Conservation (phyloP, 75 land plant species). For the Pinus albicaulis region DNA sequence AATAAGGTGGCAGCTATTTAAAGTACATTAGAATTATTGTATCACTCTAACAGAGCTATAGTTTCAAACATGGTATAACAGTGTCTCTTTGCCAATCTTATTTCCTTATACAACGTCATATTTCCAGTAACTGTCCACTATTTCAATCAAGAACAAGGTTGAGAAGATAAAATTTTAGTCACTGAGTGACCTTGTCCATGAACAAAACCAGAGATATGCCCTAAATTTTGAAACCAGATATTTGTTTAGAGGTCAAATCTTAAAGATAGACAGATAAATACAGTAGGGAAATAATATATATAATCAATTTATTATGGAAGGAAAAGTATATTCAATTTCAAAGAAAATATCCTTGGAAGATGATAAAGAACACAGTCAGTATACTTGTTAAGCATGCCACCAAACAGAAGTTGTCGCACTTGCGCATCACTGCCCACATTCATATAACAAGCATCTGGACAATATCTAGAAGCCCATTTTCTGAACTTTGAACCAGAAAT, state of each 20-base stretch:
- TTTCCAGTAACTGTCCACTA: no score
- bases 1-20: no score
- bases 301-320: not conserved
- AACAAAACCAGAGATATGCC: not conserved
- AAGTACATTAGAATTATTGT: no score
- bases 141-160: no score
- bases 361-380: not conserved
- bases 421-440: slow-evolving; percentile 97
- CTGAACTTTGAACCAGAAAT: slow-evolving; percentile 63
- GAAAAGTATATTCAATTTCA: not conserved
- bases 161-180: not conserved
- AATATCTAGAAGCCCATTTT: slow-evolving; percentile 81
- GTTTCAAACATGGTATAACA: no score
- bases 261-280: not conserved
- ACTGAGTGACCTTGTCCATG: not conserved
- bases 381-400: slow-evolving; percentile 64
- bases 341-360: not conserved
- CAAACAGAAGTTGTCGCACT: slow-evolving; percentile 87
- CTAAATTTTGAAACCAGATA: not conserved
- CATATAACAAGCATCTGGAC: slow-evolving; percentile 79
- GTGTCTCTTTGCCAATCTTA: no score
- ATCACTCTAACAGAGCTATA: no score
- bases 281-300: not conserved
- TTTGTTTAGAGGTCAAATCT: not conserved
- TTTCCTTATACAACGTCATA: no score